phyloP scores from a whole-genome alignment of 163 green algal genomes.

The Chloroidium sp. region DNA sequence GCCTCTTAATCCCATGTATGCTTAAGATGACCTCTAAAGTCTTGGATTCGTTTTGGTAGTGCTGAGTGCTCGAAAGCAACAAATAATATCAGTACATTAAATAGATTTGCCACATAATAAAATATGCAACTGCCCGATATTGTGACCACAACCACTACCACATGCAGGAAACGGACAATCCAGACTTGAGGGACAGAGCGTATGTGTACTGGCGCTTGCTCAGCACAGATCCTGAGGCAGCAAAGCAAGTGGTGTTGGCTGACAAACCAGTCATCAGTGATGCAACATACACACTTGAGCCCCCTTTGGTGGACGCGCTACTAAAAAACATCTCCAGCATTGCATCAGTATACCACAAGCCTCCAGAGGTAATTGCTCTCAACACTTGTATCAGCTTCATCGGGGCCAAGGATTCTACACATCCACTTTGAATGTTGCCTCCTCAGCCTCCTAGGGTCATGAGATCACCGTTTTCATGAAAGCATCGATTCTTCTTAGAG shows the following conservation, averaged over 20 bases:
- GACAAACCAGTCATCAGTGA: conserved; percentile 89
- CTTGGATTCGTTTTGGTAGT: background rate
- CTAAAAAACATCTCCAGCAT: conserved; percentile 77
- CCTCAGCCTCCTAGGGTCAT: background rate
- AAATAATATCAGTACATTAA: conserved; percentile 1
- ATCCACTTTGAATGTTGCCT: background rate
- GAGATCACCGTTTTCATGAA: background rate
- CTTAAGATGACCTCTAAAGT: too few species aligned
- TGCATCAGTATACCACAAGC: conserved; percentile 90
- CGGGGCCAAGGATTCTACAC: background rate
- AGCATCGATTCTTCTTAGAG: background rate
- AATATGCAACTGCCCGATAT: too few species aligned
- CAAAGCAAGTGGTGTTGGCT: conserved; percentile 92
- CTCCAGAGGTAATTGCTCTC: conserved; percentile 39
- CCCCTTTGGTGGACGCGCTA: conserved; percentile 69
- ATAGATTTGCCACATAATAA: background rate
- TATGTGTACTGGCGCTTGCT: conserved; percentile 99
- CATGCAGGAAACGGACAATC: conserved; percentile 87
- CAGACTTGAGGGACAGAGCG: conserved; percentile 91
- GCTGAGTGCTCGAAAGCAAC: background rate
- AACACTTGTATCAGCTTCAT: background rate
- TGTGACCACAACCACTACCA: conserved; percentile 26
- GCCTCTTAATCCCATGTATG: too few species aligned
- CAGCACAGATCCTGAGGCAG: conserved; percentile 86
- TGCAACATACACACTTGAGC: conserved; percentile 59